phyloP scores from a whole-genome alignment of 164 flowering plant species.

The Chimonanthus praecox region DNA sequence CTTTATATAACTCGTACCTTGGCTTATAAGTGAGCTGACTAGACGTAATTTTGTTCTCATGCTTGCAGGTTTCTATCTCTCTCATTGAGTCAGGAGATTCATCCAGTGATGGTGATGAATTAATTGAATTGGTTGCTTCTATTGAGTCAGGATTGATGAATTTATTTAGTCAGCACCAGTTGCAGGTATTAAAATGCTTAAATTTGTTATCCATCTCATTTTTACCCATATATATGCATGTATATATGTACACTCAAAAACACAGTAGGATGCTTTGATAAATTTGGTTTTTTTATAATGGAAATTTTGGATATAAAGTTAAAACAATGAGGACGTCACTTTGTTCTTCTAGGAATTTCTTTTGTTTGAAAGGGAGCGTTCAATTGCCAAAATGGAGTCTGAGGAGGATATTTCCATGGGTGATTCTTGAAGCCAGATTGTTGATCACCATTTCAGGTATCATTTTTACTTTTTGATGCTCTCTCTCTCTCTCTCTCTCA shows the following conservation, averaged over 20 bases:
- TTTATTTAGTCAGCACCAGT: conserved; percentile 85
- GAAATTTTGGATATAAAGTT: neutral
- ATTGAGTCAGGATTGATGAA: conserved; percentile 55
- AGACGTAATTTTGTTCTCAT: neutral
- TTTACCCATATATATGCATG: neutral
- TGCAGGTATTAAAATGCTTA: conserved; percentile 52
- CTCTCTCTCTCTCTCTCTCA: too few relatives aligned
- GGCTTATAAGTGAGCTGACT: neutral
- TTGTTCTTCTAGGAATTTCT: conserved; percentile 61
- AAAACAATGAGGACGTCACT: neutral
- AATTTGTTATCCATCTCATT: neutral
- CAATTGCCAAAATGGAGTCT: conserved; percentile 67
- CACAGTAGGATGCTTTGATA: neutral
- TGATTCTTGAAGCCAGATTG: neutral
- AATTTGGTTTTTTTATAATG: neutral
- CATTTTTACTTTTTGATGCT: neutral
- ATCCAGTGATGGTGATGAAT: conserved; percentile 60
- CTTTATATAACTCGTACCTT: neutral
- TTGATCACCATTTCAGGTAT: neutral
- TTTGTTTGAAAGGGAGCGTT: conserved; percentile 75
- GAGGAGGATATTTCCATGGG: conserved; percentile 35
- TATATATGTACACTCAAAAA: neutral
- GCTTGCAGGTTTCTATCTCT: conserved; percentile 75
- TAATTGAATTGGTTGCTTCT: conserved; percentile 70
- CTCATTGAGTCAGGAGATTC: conserved; percentile 54